Evolutionary conservation across 805 yeast species (phyloP), one percentile per base, ranked within the genome.

Genomic region (Dipodascus geniculatus): DNA sequence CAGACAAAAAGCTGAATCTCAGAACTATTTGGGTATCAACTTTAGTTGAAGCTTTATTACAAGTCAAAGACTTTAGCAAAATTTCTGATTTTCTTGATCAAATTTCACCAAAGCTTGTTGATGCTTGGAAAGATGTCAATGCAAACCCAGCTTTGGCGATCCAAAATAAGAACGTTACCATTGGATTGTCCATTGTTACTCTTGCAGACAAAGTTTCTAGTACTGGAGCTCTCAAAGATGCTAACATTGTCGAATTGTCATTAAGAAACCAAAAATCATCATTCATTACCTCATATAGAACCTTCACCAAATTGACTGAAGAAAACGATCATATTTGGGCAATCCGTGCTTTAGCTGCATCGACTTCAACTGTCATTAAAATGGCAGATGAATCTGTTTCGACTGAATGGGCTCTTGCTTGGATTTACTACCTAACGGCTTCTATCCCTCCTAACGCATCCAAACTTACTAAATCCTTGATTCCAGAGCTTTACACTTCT

Each of bases 1-100:
- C 68, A 14, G 90, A 86, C 42, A 75, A 85, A 60, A 86, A 85
- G 58, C 67, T 75, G 11, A 77, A 77, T 31, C 66, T 86, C 22
- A 77, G 84, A 59, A 80, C 79, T 61, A 68, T 79, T 20, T 91
- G 97, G 97, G 74, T 76, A 53, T 62, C 73, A 38, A 67, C 78
- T 35, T 62, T 84, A 16, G 82, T 80, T 2, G 58, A 64, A 1
- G 58, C 64, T 3, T 51, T 74, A 1, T 52, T 62, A 2, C 38
- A 52, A 1, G 22, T 49, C 2, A 57, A 54, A 35, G 23, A 38
- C 17, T 11, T 49, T 4, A 48, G 22, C 14, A 48, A 55, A 4
- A 23, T 57, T 16, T 11, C 49, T 24, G 54, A 49, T 6, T 64
- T 68, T 42, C 44, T 62, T 11, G 42, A 53, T 2, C 61, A 56